These are phyloP conservation scores for Rhododendron griersonianum DNA, from an alignment of 148 eudicot genomes.

Conservation along the genomic window DNA sequence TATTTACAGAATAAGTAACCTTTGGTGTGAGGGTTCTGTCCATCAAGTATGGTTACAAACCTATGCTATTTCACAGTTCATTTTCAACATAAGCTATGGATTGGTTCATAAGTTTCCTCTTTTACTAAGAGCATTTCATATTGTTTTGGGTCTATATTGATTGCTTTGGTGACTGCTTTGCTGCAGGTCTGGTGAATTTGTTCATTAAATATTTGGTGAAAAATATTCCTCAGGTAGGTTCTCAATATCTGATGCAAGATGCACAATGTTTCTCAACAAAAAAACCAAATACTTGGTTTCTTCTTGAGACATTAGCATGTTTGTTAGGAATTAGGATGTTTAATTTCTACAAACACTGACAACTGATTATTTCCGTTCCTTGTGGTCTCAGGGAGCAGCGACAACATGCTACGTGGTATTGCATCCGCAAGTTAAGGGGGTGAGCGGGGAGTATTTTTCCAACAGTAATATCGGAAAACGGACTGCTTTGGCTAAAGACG, in stretches of 20 bases:
- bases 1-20: not conserved
- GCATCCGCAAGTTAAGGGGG: constrained; percentile 18
- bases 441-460: constrained; percentile 57
- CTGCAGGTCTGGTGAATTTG: constrained; percentile 8
- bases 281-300: not conserved
- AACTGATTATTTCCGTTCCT: not conserved
- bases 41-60: not conserved
- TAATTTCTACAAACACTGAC: not conserved
- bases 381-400: constrained; percentile 54
- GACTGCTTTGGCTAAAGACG: constrained; percentile 32
- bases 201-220: constrained; percentile 62
- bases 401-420: constrained; percentile 17
- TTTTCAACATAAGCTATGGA: not conserved
- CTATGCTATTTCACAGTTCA: not conserved
- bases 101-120: not conserved
- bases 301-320: not conserved
- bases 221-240: constrained; percentile 57
- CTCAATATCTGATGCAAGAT: not conserved
- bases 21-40: not conserved
- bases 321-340: not conserved
- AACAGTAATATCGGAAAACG: constrained; percentile 52
- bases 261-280: not conserved
- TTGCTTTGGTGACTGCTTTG: not conserved
- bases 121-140: not conserved
- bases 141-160: not conserved